Evolutionary conservation across 129 eudicot species (phyloP).

Genomic region (Chrysanthemum makinoi): DNA sequence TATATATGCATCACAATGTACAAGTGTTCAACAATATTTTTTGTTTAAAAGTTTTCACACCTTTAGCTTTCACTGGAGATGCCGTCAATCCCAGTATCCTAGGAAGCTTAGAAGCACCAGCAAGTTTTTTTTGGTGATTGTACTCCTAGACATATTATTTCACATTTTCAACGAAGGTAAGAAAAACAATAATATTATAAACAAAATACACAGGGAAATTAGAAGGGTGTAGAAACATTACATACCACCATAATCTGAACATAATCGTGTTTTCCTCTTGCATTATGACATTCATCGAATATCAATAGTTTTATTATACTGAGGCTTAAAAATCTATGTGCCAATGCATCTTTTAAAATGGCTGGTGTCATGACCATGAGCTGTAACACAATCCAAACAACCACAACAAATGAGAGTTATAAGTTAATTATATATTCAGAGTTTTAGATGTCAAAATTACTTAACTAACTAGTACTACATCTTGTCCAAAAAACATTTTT

Average conservation of each 20-base stretch:
- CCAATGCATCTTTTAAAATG: slow-evolving; percentile 69
- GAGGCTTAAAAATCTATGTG: slow-evolving; percentile 56
- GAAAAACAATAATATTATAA: neutral
- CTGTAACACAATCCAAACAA: slow-evolving; percentile 35
- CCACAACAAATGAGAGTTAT: neutral
- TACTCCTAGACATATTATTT: slow-evolving; percentile 53
- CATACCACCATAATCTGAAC: slow-evolving; percentile 81
- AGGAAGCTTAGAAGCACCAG: slow-evolving; percentile 44
- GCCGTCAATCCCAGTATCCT: slow-evolving; percentile 97
- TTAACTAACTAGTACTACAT: neutral
- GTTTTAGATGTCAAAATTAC: slow-evolving; percentile 12
- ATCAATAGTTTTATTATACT: slow-evolving; percentile 62
- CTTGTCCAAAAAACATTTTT: slow-evolving; percentile 1
- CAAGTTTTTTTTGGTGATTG: slow-evolving; percentile 46
- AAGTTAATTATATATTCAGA: neutral
- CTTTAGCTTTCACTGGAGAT: slow-evolving; percentile 89
- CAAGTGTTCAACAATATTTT: too few species aligned
- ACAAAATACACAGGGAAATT: neutral
- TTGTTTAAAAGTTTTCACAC: slow-evolving; percentile 21
- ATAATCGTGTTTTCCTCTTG: slow-evolving; percentile 71
- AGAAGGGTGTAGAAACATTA: slow-evolving; percentile 11
- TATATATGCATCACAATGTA: neutral
- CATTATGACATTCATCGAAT: slow-evolving; percentile 97
- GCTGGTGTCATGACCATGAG: slow-evolving; percentile 87
- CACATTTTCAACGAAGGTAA: slow-evolving; percentile 9